phyloP scores from a whole-genome alignment of 2,329 filamentous ascomycete genomes.

The Trichoderma breve region DNA sequence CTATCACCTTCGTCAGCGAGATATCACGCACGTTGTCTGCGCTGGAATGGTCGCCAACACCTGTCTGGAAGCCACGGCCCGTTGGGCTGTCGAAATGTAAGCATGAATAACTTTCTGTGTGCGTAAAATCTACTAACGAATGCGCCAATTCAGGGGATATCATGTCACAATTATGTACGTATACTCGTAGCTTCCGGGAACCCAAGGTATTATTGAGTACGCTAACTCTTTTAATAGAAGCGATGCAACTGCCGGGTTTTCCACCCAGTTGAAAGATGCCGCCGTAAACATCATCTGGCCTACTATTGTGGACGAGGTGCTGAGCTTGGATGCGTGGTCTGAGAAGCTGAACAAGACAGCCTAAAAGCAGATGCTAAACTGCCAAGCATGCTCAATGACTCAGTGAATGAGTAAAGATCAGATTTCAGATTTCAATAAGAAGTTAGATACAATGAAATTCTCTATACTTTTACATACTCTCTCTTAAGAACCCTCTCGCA shows the following conservation, averaged over 20 bases:
- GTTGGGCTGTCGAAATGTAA: constrained; percentile 23
- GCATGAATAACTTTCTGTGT: not conserved
- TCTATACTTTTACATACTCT: not conserved
- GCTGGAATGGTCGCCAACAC: constrained; percentile 24
- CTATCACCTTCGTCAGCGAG: constrained; percentile 15
- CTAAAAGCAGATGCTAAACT: not conserved
- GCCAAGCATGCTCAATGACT: not conserved
- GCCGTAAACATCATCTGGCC: constrained; percentile 18
- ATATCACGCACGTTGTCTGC: constrained; percentile 23
- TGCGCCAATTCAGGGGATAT: not conserved
- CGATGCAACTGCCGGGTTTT: constrained; percentile 18
- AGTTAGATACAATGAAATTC: not conserved
- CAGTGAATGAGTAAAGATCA: not conserved
- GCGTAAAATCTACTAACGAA: not conserved
- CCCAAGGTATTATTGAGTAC: not conserved
- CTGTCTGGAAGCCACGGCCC: constrained; percentile 23
- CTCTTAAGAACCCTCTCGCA: not conserved
- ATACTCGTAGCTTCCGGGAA: not conserved
- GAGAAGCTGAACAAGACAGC: not conserved
- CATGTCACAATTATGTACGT: constrained; percentile 18
- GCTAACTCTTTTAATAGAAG: not conserved
- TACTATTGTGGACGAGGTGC: constrained; percentile 15
- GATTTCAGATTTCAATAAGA: too few species aligned
- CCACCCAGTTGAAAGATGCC: constrained; percentile 6
- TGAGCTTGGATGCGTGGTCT: not conserved